Evolutionary conservation across 2,329 filamentous ascomycete species (phyloP).

Genomic region (Albifimbria verrucaria): DNA sequence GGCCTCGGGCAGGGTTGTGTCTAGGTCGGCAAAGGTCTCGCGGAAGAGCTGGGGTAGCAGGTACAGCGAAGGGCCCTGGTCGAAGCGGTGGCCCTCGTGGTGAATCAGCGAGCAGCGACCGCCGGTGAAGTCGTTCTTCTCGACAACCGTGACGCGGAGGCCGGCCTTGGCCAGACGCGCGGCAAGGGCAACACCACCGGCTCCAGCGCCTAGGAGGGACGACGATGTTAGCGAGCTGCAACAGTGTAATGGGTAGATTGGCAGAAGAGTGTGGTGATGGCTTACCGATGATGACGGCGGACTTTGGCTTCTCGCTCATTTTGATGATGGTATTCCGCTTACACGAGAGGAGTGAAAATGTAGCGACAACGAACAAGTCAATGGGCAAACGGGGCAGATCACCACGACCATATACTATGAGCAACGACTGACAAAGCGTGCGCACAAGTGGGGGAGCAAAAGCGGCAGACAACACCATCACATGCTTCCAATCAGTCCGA

Average conservation of each 20-base stretch:
- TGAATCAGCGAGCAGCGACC: constrained; percentile 67
- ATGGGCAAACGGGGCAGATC: not conserved
- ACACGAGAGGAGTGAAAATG: not conserved
- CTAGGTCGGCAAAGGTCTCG: constrained; percentile 66
- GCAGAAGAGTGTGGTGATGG: not conserved
- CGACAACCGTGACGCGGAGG: constrained; percentile 70
- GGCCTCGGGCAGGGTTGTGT: constrained; percentile 61
- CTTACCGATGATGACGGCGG: constrained; percentile 24
- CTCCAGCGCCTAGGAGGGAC: constrained; percentile 56
- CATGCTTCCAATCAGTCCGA: not conserved
- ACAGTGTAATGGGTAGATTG: too few relatives aligned
- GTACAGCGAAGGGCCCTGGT: constrained; percentile 72
- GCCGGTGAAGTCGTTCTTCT: constrained; percentile 72
- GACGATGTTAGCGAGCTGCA: not conserved
- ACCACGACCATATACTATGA: not conserved
- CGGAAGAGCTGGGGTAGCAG: constrained; percentile 69
- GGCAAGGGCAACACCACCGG: constrained; percentile 68
- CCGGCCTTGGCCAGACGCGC: constrained; percentile 69
- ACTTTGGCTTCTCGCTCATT: constrained; percentile 19
- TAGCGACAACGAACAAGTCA: not conserved
- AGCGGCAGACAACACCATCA: not conserved
- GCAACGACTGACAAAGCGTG: not conserved
- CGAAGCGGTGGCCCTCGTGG: constrained; percentile 62
- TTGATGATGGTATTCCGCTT: not conserved
- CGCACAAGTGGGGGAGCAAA: not conserved